A percentile compares a stretch with the other conserved stretches of the same genome.
phyloP scores from a whole-genome alignment of 805 yeast genomes.

The Pichia pseudocactophila region DNA sequence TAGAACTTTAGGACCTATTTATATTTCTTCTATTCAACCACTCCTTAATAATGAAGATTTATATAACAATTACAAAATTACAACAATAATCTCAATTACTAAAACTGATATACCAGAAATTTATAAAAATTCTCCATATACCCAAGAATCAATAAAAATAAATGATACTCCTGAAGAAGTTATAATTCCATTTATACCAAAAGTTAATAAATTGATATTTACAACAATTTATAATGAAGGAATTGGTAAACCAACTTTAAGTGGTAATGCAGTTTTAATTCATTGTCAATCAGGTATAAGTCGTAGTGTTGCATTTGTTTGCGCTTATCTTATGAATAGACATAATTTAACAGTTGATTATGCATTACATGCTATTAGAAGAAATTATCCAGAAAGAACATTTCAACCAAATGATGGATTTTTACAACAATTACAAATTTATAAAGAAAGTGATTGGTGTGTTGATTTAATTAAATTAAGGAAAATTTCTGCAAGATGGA shows the following conservation, averaged over 20 bases:
- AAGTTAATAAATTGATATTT: slow-evolving; percentile 58
- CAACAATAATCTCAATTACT: slow-evolving; percentile 65
- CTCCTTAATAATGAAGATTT: slow-evolving; percentile 46
- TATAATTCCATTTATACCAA: slow-evolving; percentile 52
- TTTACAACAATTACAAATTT: slow-evolving; percentile 59
- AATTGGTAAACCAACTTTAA: slow-evolving; percentile 16
- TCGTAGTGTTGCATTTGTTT: slow-evolving; percentile 37
- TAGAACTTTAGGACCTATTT: slow-evolving; percentile 72
- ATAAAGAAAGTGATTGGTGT: slow-evolving; percentile 34
- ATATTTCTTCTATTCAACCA: slow-evolving; percentile 66
- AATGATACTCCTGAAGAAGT: slow-evolving; percentile 67
- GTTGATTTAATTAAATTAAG: slow-evolving; percentile 27
- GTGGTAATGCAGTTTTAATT: slow-evolving; percentile 27
- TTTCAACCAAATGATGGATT: slow-evolving; percentile 72
- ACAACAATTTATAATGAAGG: slow-evolving; percentile 39
- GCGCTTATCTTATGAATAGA: slow-evolving; percentile 42
- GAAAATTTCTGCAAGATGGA: slow-evolving; percentile 12
- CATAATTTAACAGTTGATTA: slow-evolving; percentile 48
- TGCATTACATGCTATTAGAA: slow-evolving; percentile 67
- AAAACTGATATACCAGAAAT: slow-evolving; percentile 52
- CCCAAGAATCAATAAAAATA: slow-evolving; percentile 51
- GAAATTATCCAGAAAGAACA: slow-evolving; percentile 40
- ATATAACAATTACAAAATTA: slow-evolving; percentile 42
- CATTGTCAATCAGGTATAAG: slow-evolving; percentile 49
- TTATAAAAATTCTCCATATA: slow-evolving; percentile 36